Evolutionary conservation across 1,284 basidiomycete genomes (phyloP), one percentile per base, ranked within the genome.

Genomic region (Puccinia polysora): DNA sequence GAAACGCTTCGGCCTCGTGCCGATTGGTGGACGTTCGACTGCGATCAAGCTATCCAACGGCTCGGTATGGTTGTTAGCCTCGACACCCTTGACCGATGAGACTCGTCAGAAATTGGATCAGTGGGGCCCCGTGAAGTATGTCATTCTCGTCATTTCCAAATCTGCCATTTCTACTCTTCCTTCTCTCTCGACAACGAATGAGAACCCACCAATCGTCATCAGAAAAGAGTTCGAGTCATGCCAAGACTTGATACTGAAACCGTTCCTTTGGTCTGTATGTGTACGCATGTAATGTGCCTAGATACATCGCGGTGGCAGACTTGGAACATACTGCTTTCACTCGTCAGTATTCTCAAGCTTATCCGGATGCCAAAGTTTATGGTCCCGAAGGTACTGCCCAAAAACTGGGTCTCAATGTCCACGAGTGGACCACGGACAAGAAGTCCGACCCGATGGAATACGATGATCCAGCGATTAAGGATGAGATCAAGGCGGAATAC

Each of bases 61-160:
- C 20, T 86, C 85, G 3, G 86, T 96, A 28, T 94, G 91, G 86
- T 83, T 96, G 0, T 83, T 95, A 36, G 91, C 90, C 0, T 93
- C 90, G 1, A 90, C 90, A 2, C 89, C 90, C 0, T 81, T 91
- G 65, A 86, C 87, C 58, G 81, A 84, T 4, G 87, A 87, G 43
- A 94, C 90, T 1, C 88, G 87, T 78, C 77, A 82, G 1, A 89
- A 86, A 73, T 79, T 95, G 32, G 84, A 87, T 64, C 83, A 86
- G 62, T 81, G 96, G 4, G 91, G 91, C 0, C 84, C 86, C 40
- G 90, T 95, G 34, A 87, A 87, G 85, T 88, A 74, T 74, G 83
- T 79, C 62, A 55, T 55, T 43, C 49, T 55, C 38, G 14, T n/a
- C 20, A 12, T 52, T 43, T 40, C 20, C 34, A 4, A 34, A 34